Evolutionary conservation across 345 rosid species (phyloP).

Genomic region (Heritiera fomes): DNA sequence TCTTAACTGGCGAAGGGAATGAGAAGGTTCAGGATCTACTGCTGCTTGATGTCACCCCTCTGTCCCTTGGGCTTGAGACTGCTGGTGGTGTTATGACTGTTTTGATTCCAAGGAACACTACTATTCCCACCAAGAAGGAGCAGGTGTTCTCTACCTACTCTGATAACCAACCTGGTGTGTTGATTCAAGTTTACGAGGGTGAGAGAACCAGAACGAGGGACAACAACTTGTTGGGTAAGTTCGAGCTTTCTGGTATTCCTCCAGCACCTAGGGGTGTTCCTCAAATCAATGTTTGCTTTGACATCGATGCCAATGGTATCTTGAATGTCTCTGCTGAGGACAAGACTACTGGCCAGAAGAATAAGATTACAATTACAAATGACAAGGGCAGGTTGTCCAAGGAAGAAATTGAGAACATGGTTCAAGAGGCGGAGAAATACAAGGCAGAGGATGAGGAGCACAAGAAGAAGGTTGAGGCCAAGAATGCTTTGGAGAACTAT

Average conservation of each 20-base stretch:
- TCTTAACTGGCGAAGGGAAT: slow-evolving; percentile 22
- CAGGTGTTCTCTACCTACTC: slow-evolving; percentile 69
- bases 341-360: slow-evolving; percentile 73
- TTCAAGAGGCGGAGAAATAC: slow-evolving; percentile 77
- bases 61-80: slow-evolving; percentile 68
- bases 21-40: slow-evolving; percentile 17
- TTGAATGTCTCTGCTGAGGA: slow-evolving; percentile 79
- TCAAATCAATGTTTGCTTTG: slow-evolving; percentile 22
- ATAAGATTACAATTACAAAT: slow-evolving; percentile 74
- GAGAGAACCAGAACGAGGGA: slow-evolving; percentile 77
- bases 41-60: slow-evolving; percentile 62
- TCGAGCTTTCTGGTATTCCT: slow-evolving; percentile 77
- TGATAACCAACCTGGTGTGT: slow-evolving; percentile 70
- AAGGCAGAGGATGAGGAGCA: slow-evolving; percentile 73
- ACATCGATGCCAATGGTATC: slow-evolving; percentile 74
- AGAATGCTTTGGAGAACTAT: slow-evolving; percentile 38
- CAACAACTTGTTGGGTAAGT: slow-evolving; percentile 69
- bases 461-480: slow-evolving; percentile 70
- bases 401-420: slow-evolving; percentile 81
- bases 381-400: slow-evolving; percentile 76
- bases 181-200: slow-evolving; percentile 75
- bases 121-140: slow-evolving; percentile 80
- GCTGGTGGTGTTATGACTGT: slow-evolving; percentile 80
- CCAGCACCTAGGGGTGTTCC: slow-evolving; percentile 86
- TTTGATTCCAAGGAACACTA: slow-evolving; percentile 68